Evolutionary conservation across 192 early-diverging fungal genomes (phyloP), one percentile per base, ranked within the genome.

Genomic region (Powellomyces hirtus): DNA sequence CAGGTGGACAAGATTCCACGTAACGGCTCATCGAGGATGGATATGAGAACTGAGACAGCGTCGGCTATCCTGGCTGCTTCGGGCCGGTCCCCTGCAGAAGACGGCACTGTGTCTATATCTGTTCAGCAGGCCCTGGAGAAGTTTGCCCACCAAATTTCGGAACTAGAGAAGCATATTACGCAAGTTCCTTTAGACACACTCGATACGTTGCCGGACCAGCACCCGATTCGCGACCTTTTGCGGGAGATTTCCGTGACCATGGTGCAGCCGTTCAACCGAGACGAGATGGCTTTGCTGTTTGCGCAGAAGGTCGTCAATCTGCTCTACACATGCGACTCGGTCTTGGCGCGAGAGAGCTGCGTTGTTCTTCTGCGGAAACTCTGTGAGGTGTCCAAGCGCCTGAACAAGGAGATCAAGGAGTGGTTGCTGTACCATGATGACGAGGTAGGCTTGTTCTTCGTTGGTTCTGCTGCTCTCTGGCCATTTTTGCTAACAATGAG

Each of bases 371-470:
- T 99, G 61, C 90, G 90, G 61, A 82, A 88, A 10, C 78, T 99
- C 33, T 96, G 94, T 65, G 93, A 94, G 46, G 73, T 88, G 49
- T 95, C 97, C 0, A 82, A 81, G 50, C 86, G 86, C 34, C 88
- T 93, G 7, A 84, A 81, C 16, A 89, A 89, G 58, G 94, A 98
- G 72, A 90, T 98, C 29, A 90, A 85, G 11, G 85, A 86, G 34
- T 99, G 97, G 97, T 75, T 99, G 20, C 82, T 94, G 26, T 95
- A 92, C 78, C 87, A 91, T 1, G 93, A 95, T 59, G 97, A 99
- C 68, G 96, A 96, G 60, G 75, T 77, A 34, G 10, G n/a, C n/a
- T n/a, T n/a, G n/a, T n/a, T n/a, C n/a, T n/a, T n/a, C n/a, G n/a
- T n/a, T n/a, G n/a, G n/a, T n/a, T n/a, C n/a, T n/a, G n/a, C n/a